Evolutionary conservation across 768 basidiomycete species (phyloP).

Genomic region (Mycena albidolilacea): DNA sequence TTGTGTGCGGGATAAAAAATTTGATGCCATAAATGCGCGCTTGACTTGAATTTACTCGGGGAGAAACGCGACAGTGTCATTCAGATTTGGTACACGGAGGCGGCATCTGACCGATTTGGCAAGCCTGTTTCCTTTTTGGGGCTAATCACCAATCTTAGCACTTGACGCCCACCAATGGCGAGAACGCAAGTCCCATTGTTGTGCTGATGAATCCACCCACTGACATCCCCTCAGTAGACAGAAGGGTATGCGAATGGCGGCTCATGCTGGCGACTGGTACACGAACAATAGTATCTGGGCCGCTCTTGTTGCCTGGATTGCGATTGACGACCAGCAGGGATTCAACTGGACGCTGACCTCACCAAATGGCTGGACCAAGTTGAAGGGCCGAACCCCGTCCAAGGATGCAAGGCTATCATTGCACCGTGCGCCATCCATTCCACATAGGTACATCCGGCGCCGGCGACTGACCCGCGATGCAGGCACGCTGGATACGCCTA

Average conservation of each 20-base stretch:
- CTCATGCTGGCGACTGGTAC: slow-evolving; percentile 96
- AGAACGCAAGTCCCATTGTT: slow-evolving; percentile 24
- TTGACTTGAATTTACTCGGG: no score
- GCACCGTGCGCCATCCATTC: slow-evolving; percentile 79
- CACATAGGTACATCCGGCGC: neutral
- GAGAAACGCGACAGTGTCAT: no score
- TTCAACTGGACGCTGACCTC: slow-evolving; percentile 73
- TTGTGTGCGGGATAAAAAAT: no score
- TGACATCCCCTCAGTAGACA: slow-evolving; percentile 10
- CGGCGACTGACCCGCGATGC: slow-evolving; percentile 21
- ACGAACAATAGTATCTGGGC: slow-evolving; percentile 68
- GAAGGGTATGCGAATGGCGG: slow-evolving; percentile 64
- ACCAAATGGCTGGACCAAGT: slow-evolving; percentile 75
- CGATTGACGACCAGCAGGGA: slow-evolving; percentile 36
- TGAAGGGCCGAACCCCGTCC: slow-evolving; percentile 72
- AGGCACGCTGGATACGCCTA: slow-evolving; percentile 98
- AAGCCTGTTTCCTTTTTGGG: neutral
- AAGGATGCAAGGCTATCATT: slow-evolving; percentile 87
- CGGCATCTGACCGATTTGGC: no score
- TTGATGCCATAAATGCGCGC: no score
- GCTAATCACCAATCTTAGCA: neutral
- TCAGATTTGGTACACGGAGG: no score
- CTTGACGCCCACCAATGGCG: slow-evolving; percentile 4
- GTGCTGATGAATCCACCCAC: neutral
- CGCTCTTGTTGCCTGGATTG: slow-evolving; percentile 16